phyloP scores from a whole-genome alignment of 768 basidiomycete species.

The Boletus fagicola region DNA sequence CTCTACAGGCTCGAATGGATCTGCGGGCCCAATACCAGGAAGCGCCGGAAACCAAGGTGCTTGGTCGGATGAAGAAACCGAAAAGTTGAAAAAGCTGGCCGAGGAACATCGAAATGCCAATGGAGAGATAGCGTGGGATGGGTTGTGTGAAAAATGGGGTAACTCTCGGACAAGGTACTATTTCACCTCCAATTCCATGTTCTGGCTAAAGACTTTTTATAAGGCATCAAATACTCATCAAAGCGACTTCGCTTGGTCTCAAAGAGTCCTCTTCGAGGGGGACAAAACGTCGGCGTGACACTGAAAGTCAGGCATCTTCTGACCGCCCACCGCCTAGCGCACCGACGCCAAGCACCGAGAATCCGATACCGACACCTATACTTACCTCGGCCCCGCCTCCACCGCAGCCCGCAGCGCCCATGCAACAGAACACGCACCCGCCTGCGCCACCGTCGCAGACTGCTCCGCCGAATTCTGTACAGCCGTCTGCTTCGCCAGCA shows the following conservation, averaged over 20 bases:
- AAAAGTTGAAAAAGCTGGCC: slow-evolving; percentile 62
- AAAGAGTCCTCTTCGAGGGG: slow-evolving; percentile 72
- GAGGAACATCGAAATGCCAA: slow-evolving; percentile 58
- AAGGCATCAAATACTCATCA: slow-evolving; percentile 82
- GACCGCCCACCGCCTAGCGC: slow-evolving; percentile 24
- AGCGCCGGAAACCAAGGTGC: slow-evolving; percentile 59
- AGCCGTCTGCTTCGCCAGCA: slow-evolving; percentile 34
- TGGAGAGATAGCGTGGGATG: slow-evolving; percentile 72
- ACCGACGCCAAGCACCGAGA: slow-evolving; percentile 22
- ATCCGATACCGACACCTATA: slow-evolving; percentile 16
- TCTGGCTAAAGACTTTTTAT: slow-evolving; percentile 5
- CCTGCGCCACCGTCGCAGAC: slow-evolving; percentile 34
- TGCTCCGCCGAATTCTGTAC: slow-evolving; percentile 25
- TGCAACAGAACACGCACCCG: slow-evolving; percentile 27
- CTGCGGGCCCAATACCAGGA: slow-evolving; percentile 16
- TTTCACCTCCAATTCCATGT: slow-evolving; percentile 1
- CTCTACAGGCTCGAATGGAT: slow-evolving; percentile 27
- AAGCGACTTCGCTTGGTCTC: slow-evolving; percentile 73
- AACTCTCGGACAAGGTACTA: slow-evolving; percentile 65
- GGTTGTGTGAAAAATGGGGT: slow-evolving; percentile 73
- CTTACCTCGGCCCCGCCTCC: slow-evolving; percentile 28
- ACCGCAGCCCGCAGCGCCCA: slow-evolving; percentile 16
- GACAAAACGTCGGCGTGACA: slow-evolving; percentile 56
- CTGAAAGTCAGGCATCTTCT: slow-evolving; percentile 33
- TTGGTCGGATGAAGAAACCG: slow-evolving; percentile 78